Base-by-base conservation (phyloP, 768 basidiomycete genomes). In the Boletus vinaceobasis region DNA sequence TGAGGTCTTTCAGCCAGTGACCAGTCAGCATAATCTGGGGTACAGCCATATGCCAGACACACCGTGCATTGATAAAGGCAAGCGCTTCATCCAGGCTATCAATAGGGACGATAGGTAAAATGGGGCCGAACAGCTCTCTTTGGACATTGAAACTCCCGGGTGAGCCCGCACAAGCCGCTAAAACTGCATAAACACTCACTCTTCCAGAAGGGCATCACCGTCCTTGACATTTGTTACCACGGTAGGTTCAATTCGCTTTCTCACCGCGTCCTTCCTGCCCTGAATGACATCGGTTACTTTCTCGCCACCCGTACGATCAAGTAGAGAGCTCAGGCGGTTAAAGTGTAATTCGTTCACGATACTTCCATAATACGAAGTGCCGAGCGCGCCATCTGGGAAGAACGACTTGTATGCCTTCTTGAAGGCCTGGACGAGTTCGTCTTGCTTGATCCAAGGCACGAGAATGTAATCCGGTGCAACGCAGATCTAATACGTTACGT, bases 81-180 rank as follows among this genome's bases (percentile, higher is more conserved):
- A 87, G 72, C 0, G 83, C 87, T 19, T 81, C 79, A 3, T 82
- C 75, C 7, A 86, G 50, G 49, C 67, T 72, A 32, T 83, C 79
- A 1, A 90, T 77, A 0, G 81, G 72, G 13, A 89, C 60, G 43
- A 91, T 74, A 1, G 88, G 82, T 7, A 90, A 62, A 23, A 90
- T 66, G 0, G 89, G 88, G 0, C 87, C 89, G 59, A 91, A 91
- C 3, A 89, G 65, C 65, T 90, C 89, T 56, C 87, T 88, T 58
- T 19, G 6, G 9, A 52, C 6, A 26, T 32, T 11, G 4, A n/a
- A 31, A 23, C n/a, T 19, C 29, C 39, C 17, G 21, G 2, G 32
- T 46, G 26, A 56, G 43, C 21, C 5, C 27, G 11, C 2, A 4
- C 8, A 13, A 17, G n/a, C 32, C 14, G 19, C 37, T 3, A 66